Conservation (phyloP, 2,329 filamentous ascomycete genomes). For the Arthroderma sp. region DNA sequence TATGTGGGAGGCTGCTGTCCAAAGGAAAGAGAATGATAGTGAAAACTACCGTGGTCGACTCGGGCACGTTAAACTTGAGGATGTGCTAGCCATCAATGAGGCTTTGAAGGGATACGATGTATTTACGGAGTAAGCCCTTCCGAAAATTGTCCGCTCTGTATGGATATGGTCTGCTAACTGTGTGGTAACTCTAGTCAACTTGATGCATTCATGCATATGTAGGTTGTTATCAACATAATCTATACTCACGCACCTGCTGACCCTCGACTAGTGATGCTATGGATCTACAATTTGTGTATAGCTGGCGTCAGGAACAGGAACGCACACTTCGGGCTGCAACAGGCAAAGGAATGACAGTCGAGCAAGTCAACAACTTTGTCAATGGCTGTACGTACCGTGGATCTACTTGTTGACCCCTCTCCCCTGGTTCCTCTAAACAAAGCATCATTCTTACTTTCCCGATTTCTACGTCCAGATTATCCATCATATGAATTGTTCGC, state of each 20-base stretch:
- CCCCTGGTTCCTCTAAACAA: neutral
- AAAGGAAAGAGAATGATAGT: conserved; percentile 29
- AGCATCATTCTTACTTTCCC: neutral
- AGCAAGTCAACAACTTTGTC: conserved; percentile 65
- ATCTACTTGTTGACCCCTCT: neutral
- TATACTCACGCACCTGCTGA: conserved; percentile 1
- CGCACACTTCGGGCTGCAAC: conserved; percentile 50
- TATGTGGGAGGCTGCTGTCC: conserved; percentile 39
- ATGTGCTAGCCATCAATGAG: conserved; percentile 47
- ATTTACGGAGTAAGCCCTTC: conserved; percentile 37
- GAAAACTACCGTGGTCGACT: conserved; percentile 38
- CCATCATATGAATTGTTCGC: conserved; percentile 60
- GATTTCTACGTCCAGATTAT: conserved; percentile 35
- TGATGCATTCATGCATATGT: conserved; percentile 53
- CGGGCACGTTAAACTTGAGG: conserved; percentile 40
- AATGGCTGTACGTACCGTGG: conserved; percentile 41
- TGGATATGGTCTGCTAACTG: conserved; percentile 8
- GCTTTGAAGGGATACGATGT: conserved; percentile 45
- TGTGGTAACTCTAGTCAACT: conserved; percentile 30
- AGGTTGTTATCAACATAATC: conserved; percentile 15
- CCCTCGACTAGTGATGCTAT: conserved; percentile 47
- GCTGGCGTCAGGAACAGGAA: conserved; percentile 75
- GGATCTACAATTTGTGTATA: conserved; percentile 62
- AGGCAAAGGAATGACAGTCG: conserved; percentile 68
- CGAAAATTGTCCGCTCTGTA: neutral